Conservation (phyloP, 2,329 filamentous ascomycete genomes). For the Penicillium brevicompactum region DNA sequence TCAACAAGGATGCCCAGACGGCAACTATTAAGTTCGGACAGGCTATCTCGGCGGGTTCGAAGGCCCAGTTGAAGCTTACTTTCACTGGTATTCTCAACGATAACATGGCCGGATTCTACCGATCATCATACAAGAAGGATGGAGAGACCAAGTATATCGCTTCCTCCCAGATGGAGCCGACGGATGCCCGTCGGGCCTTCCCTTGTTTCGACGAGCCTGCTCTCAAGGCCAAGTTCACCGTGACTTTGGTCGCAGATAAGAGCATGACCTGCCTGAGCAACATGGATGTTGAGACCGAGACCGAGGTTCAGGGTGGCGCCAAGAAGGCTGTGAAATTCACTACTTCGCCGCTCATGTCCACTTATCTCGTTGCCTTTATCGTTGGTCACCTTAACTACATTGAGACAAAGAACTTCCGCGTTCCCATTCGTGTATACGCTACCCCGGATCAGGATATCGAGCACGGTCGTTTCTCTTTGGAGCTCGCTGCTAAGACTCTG, state of each 20-base stretch:
- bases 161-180: slow-evolving; percentile 94
- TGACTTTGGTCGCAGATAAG: slow-evolving; percentile 89
- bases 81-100: slow-evolving; percentile 84
- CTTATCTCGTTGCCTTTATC: slow-evolving; percentile 91
- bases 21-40: slow-evolving; percentile 79
- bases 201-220: slow-evolving; percentile 96
- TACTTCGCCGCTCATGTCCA: slow-evolving; percentile 91
- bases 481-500: slow-evolving; percentile 85
- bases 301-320: slow-evolving; percentile 67
- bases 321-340: slow-evolving; percentile 91
- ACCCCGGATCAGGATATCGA: slow-evolving; percentile 88
- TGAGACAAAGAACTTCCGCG: slow-evolving; percentile 86
- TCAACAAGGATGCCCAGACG: slow-evolving; percentile 78
- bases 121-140: slow-evolving; percentile 88
- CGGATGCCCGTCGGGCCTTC: slow-evolving; percentile 88
- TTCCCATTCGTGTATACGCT: slow-evolving; percentile 91
- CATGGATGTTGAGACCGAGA: slow-evolving; percentile 88
- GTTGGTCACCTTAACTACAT: slow-evolving; percentile 92
- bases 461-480: slow-evolving; percentile 85
- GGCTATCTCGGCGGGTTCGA: slow-evolving; percentile 70
- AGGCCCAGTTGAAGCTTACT: slow-evolving; percentile 74
- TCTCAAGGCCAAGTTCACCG: slow-evolving; percentile 88
- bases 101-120: slow-evolving; percentile 97
- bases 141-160: slow-evolving; percentile 81
- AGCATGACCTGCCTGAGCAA: slow-evolving; percentile 90